Percentiles rank a stretch among this genome's conserved stretches.
Evolutionary conservation across 352 stramenopile genomes (phyloP).

Genomic region (Phytophthora pinifolia): DNA sequence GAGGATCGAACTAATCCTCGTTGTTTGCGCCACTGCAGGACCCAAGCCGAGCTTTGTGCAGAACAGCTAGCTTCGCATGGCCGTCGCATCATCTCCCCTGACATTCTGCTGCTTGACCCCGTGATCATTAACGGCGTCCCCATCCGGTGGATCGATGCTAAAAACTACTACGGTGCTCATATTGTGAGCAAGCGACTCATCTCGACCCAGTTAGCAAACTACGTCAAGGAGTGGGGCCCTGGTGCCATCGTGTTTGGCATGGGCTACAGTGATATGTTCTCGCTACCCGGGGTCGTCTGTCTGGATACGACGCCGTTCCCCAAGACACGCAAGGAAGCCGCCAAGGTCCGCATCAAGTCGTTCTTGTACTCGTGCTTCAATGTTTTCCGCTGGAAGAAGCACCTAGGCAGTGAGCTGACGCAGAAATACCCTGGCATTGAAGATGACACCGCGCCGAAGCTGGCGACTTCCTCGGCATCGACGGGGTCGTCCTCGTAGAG

Average conservation of each 20-base stretch:
- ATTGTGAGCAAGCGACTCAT: constrained; percentile 88
- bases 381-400: constrained; percentile 76
- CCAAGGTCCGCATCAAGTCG: constrained; percentile 80
- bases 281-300: constrained; percentile 75
- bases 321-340: constrained; percentile 61
- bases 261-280: constrained; percentile 89
- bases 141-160: constrained; percentile 87
- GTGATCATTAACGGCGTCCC: constrained; percentile 83
- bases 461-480: not conserved
- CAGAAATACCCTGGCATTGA: constrained; percentile 57
- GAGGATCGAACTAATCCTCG: constrained; percentile 1
- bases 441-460: constrained; percentile 11
- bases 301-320: constrained; percentile 84
- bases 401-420: constrained; percentile 74
- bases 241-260: constrained; percentile 87
- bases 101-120: constrained; percentile 79
- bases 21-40: constrained; percentile 34
- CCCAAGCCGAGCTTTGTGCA: constrained; percentile 62
- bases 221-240: constrained; percentile 86
- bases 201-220: constrained; percentile 75
- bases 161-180: constrained; percentile 90
- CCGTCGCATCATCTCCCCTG: constrained; percentile 74
- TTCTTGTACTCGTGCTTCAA: constrained; percentile 68
- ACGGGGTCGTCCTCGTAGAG: too few relatives aligned
- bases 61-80: constrained; percentile 70